Percentiles rank a stretch among this genome's conserved stretches.
Conservation (phyloP, 2,329 filamentous ascomycete species). For the Capronia americana region DNA sequence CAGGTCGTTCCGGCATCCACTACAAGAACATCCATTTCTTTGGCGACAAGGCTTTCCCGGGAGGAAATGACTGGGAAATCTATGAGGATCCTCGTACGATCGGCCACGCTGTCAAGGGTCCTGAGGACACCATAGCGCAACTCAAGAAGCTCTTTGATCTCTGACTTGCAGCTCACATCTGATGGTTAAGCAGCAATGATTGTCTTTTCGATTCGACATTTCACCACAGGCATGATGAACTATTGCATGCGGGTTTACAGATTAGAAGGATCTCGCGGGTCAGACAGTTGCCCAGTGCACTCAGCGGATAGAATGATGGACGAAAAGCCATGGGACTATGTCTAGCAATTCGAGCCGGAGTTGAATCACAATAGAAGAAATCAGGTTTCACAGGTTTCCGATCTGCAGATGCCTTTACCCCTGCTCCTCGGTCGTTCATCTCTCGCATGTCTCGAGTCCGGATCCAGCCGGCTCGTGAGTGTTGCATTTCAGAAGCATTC, state of each 20-base stretch:
- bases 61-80: constrained; percentile 97
- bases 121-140: constrained; percentile 80
- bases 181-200: constrained; percentile 4
- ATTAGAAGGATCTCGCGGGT: not conserved
- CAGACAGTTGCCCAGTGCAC: constrained; percentile 1
- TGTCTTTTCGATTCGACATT: not conserved
- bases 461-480: no score
- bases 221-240: not conserved
- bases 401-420: not conserved
- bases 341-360: not conserved
- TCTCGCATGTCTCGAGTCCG: not conserved
- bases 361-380: not conserved
- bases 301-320: constrained; percentile 8
- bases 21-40: constrained; percentile 97
- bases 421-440: not conserved
- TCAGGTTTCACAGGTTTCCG: not conserved
- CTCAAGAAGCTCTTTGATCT: constrained; percentile 78
- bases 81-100: constrained; percentile 80
- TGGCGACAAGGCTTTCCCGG: constrained; percentile 89
- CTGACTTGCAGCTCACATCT: constrained; percentile 28
- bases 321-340: not conserved
- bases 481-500: not conserved
- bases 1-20: constrained; percentile 64
- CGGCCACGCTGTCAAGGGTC: constrained; percentile 81
- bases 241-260: not conserved